These are phyloP conservation scores for Phialophora macrospora DNA, from an alignment of 2,329 filamentous ascomycete genomes.

Conservation along the genomic window DNA sequence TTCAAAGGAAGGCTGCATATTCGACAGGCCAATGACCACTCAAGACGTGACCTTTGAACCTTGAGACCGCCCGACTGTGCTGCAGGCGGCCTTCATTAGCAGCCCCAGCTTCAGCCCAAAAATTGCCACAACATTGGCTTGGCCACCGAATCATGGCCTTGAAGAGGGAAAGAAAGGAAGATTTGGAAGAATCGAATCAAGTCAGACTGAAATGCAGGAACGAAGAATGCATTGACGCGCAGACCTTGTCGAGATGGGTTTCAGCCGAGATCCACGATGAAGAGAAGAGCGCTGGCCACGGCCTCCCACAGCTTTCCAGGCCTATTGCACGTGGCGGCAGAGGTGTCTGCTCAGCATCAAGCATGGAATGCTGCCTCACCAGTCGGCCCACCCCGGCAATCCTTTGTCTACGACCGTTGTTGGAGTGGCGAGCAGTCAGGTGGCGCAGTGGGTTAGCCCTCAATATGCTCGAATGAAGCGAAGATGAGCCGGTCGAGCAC, in stretches of 20 bases:
- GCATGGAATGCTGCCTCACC: constrained; percentile 12
- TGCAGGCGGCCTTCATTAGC: constrained; percentile 39
- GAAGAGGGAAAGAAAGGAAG: constrained; percentile 21
- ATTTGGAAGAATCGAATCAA: constrained; percentile 32
- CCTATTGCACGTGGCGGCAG: constrained; percentile 18
- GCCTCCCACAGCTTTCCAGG: constrained; percentile 9
- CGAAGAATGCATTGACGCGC: constrained; percentile 34
- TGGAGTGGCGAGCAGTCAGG: constrained; percentile 13
- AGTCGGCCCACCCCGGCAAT: constrained; percentile 15
- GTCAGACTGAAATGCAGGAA: constrained; percentile 29
- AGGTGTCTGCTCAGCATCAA: constrained; percentile 5
- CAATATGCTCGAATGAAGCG: constrained; percentile 18
- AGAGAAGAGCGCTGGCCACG: constrained; percentile 10
- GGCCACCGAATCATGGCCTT: constrained; percentile 31
- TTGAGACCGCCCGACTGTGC: constrained; percentile 37
- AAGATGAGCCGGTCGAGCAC: constrained; percentile 25
- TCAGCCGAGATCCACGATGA: constrained; percentile 29
- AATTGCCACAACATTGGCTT: constrained; percentile 36
- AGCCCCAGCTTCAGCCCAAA: constrained; percentile 35
- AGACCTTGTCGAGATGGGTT: constrained; percentile 30
- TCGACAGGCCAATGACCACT: constrained; percentile 36
- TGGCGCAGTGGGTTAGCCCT: constrained; percentile 14
- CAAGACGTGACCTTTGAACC: constrained; percentile 31
- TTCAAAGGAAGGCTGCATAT: constrained; percentile 33
- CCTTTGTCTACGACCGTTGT: constrained; percentile 20